phyloP scores from a whole-genome alignment of 2,329 filamentous ascomycete species.

The Cercospora sp. region DNA sequence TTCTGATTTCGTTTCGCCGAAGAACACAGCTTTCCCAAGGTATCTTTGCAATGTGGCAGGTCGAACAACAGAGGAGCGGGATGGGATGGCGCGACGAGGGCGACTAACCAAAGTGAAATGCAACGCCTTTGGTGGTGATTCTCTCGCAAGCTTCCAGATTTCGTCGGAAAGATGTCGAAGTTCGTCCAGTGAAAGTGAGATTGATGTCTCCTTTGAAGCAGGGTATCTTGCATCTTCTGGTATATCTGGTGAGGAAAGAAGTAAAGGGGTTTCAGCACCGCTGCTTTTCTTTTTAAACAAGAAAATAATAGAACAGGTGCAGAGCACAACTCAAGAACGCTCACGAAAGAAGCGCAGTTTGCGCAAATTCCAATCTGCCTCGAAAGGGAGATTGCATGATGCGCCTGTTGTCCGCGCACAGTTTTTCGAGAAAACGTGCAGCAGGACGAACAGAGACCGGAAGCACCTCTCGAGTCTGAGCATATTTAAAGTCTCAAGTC shows the following conservation, averaged over 20 bases:
- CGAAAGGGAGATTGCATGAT: conserved; percentile 41
- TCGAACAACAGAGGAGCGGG: conserved; percentile 45
- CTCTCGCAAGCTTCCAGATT: conserved; percentile 28
- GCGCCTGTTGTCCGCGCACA: conserved; percentile 39
- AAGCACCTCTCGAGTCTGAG: conserved; percentile 34
- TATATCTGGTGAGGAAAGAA: conserved; percentile 25
- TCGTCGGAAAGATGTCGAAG: conserved; percentile 18
- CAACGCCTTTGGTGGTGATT: conserved; percentile 31
- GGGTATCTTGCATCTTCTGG: conserved; percentile 26
- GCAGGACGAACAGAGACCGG: conserved; percentile 26
- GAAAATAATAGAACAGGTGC: conserved; percentile 29
- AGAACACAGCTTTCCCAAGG: conserved; percentile 25
- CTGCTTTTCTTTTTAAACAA: conserved; percentile 10
- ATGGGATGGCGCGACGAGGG: conserved; percentile 41
- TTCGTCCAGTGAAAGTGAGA: conserved; percentile 24
- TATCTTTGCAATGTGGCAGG: conserved; percentile 40
- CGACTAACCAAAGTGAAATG: conserved; percentile 35
- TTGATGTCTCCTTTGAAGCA: not conserved
- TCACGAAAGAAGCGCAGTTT: conserved; percentile 40
- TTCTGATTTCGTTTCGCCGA: not conserved
- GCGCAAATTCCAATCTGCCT: conserved; percentile 34
- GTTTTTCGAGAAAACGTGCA: conserved; percentile 13
- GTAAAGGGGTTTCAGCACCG: conserved; percentile 29
- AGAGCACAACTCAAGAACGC: conserved; percentile 40
- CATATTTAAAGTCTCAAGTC: conserved; percentile 39